phyloP scores from a whole-genome alignment of 495 filamentous ascomycete genomes.

The Oleoguttula mirabilis region DNA sequence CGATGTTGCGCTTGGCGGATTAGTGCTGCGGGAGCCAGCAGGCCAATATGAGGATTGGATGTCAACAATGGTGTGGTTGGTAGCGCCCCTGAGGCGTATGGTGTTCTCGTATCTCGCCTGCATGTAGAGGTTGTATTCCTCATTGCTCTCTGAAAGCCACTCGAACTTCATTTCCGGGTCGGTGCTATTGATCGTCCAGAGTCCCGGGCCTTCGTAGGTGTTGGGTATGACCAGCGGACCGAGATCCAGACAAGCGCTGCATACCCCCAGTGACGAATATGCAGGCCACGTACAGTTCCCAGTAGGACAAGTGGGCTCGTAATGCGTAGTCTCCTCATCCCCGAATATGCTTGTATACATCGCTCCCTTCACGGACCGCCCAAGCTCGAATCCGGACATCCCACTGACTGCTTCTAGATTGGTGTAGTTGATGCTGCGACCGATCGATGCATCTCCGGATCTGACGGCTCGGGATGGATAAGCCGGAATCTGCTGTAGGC shows the following conservation, averaged over 20 bases:
- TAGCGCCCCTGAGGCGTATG: too few species aligned
- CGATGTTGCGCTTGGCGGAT: too few species aligned
- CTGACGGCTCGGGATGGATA: constrained; percentile 4
- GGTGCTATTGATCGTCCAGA: background rate
- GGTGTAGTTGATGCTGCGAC: constrained; percentile 1
- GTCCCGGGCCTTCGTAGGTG: background rate
- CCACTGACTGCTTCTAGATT: background rate
- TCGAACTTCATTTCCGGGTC: background rate
- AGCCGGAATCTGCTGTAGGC: constrained; percentile 5
- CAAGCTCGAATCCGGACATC: background rate
- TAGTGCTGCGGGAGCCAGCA: too few species aligned
- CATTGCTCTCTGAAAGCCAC: background rate
- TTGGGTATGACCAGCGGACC: background rate
- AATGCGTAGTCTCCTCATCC: background rate
- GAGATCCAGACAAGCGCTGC: constrained; percentile 4
- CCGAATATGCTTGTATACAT: background rate
- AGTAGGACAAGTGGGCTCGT: constrained; percentile 1
- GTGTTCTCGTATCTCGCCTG: too few species aligned
- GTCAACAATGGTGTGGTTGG: too few species aligned
- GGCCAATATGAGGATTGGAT: too few species aligned
- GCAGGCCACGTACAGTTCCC: constrained; percentile 9
- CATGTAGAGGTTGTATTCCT: too few species aligned
- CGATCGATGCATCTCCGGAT: background rate
- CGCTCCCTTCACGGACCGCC: background rate
- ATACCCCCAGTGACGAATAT: constrained; percentile 7